These are phyloP conservation scores for Saposhnikovia divaricata DNA, from an alignment of 129 eudicot genomes.

Conservation along the genomic window DNA sequence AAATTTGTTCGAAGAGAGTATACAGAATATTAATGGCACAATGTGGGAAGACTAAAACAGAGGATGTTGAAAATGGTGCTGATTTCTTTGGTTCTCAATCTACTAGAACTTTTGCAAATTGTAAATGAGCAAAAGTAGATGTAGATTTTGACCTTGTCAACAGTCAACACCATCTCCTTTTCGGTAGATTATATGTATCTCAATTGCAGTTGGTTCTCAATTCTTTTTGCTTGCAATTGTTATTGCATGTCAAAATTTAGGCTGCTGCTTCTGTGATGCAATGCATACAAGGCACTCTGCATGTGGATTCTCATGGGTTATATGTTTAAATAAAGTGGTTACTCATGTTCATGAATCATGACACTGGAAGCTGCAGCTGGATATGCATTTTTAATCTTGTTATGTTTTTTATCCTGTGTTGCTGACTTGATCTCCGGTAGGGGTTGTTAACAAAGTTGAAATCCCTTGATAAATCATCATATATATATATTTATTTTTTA, in stretches of 20 bases:
- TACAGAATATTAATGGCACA: constrained; percentile 90
- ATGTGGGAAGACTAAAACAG: constrained; percentile 59
- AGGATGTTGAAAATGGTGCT: constrained; percentile 84
- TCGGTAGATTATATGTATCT: not conserved
- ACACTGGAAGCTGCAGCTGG: too few species aligned
- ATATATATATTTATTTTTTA: too few species aligned
- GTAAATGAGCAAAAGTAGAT: not conserved
- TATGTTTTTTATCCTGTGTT: too few species aligned
- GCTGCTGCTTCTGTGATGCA: not conserved
- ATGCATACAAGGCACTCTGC: not conserved
- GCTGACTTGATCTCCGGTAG: too few species aligned
- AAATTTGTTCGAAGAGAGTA: constrained; percentile 89
- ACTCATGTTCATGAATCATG: not conserved
- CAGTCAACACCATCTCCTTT: not conserved
- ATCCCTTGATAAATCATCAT: too few species aligned
- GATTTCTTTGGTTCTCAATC: constrained; percentile 42
- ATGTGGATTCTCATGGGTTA: not conserved
- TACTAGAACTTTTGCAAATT: not conserved
- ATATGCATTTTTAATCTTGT: too few species aligned
- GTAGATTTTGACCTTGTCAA: not conserved
- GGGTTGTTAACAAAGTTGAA: too few species aligned
- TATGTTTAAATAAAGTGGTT: not conserved
- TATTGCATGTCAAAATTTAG: not conserved
- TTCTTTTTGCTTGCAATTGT: not conserved
- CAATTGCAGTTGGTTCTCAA: not conserved